Evolutionary conservation across 306 rosid species (phyloP).

Genomic region (Malus orientalis): DNA sequence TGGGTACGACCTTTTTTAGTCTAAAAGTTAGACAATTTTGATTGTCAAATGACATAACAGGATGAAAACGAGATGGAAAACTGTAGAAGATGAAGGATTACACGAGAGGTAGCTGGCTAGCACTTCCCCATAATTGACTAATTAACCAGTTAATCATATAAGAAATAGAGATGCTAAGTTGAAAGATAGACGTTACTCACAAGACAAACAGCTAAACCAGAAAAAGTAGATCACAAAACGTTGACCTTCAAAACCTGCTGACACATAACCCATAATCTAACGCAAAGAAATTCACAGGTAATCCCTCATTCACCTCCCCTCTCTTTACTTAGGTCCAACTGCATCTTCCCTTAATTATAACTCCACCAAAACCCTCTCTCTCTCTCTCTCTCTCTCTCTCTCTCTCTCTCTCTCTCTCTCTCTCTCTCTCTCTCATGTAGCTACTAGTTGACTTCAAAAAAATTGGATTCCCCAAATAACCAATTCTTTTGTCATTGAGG

Average conservation of each 20-base stretch:
- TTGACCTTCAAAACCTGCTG: constrained; percentile 37
- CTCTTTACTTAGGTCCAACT: constrained; percentile 27
- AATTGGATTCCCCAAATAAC: constrained; percentile 21
- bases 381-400: too few species aligned
- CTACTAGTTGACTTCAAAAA: constrained; percentile 45
- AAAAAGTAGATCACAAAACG: constrained; percentile 12
- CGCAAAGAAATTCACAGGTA: constrained; percentile 42
- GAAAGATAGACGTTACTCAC: constrained; percentile 14
- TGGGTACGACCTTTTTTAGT: too few species aligned
- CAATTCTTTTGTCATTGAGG: constrained; percentile 2
- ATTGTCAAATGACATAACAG: too few species aligned
- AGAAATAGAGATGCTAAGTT: constrained; percentile 2
- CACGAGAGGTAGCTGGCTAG: background rate
- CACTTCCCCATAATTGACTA: background rate
- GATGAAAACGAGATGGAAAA: too few species aligned
- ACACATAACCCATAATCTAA: constrained; percentile 22
- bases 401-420: too few species aligned
- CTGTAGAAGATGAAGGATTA: background rate
- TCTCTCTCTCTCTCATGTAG: background rate
- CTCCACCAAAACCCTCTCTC: constrained; percentile 8
- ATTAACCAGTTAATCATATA: background rate
- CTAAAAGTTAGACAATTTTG: too few species aligned
- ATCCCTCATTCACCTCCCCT: background rate
- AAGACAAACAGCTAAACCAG: constrained; percentile 2
- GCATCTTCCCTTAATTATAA: constrained; percentile 34